Percentiles rank a stretch among this genome's conserved stretches.
These are phyloP conservation scores for Podospora australis DNA, from an alignment of 495 filamentous ascomycete species.

Conservation along the genomic window DNA sequence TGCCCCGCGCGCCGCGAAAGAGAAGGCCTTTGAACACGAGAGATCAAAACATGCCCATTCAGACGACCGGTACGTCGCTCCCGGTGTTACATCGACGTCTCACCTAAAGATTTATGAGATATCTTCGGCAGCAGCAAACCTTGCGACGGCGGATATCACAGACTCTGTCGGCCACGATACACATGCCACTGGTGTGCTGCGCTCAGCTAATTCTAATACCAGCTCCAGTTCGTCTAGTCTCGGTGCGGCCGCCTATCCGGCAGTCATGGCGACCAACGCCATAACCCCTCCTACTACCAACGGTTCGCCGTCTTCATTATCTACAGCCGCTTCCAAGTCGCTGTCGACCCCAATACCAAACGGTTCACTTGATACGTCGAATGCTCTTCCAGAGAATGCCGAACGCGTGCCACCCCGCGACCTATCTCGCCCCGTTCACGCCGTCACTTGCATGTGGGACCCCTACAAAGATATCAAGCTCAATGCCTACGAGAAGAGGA, in stretches of 20 bases:
- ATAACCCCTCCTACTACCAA: slow-evolving; percentile 71
- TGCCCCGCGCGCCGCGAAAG: slow-evolving; percentile 58
- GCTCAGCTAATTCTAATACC: slow-evolving; percentile 50
- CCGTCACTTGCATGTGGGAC: slow-evolving; percentile 66
- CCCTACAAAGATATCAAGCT: slow-evolving; percentile 51
- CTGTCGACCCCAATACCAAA: slow-evolving; percentile 29
- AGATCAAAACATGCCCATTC: slow-evolving; percentile 28
- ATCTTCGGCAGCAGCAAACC: too few species aligned
- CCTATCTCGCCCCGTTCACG: slow-evolving; percentile 55
- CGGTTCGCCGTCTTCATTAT: slow-evolving; percentile 66
- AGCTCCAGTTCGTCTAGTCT: slow-evolving; percentile 61
- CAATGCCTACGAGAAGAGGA: slow-evolving; percentile 56
- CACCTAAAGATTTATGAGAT: too few species aligned
- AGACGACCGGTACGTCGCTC: too few species aligned
- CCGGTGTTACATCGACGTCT: too few species aligned
- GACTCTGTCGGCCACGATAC: too few species aligned
- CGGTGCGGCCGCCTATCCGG: slow-evolving; percentile 44
- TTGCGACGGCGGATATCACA: too few species aligned
- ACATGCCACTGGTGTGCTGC: too few species aligned
- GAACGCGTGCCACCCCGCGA: slow-evolving; percentile 55
- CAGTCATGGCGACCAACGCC: slow-evolving; percentile 47
- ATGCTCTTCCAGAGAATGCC: slow-evolving; percentile 36
- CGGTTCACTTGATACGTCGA: slow-evolving; percentile 37
- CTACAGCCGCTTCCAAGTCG: slow-evolving; percentile 30
- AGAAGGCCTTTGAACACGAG: slow-evolving; percentile 51